Conservation (phyloP, 768 basidiomycete species). For the Mycena leptocephala region DNA sequence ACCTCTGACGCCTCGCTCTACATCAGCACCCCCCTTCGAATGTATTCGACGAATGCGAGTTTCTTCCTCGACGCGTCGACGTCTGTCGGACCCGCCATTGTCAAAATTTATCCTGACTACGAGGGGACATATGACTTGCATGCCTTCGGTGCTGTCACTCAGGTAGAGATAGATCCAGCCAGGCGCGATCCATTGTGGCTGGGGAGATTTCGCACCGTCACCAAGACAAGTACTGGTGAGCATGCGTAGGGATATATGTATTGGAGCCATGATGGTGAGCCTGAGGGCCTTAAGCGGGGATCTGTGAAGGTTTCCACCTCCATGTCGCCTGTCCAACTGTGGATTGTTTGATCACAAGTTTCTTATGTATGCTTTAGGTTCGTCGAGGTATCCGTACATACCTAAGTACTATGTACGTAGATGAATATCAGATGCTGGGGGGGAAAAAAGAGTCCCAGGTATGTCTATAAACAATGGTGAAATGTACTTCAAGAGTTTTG, state of each 20-base stretch:
- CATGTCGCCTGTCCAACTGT: background rate
- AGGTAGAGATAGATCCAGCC: background rate
- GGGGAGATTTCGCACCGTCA: slow-evolving; percentile 5
- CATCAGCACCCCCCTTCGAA: background rate
- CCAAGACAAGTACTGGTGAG: background rate
- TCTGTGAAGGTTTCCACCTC: slow-evolving; percentile 7
- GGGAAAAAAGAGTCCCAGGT: no score
- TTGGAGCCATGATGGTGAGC: slow-evolving; percentile 15
- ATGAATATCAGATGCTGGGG: no score
- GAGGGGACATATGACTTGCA: slow-evolving; percentile 27
- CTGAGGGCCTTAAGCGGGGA: background rate
- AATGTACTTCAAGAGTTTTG: no score
- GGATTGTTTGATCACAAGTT: background rate
- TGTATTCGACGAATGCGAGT: background rate
- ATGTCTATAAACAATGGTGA: no score
- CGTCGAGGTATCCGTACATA: no score
- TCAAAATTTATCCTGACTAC: background rate
- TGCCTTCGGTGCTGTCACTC: background rate
- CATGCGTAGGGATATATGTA: slow-evolving; percentile 7
- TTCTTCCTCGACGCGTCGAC: slow-evolving; percentile 27
- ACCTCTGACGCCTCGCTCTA: slow-evolving; percentile 13
- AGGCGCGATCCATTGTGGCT: background rate
- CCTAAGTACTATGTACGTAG: no score
- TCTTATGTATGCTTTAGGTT: no score
- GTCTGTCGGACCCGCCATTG: background rate